These are phyloP conservation scores for Alternaria arborescens DNA, from an alignment of 2,329 filamentous ascomycete species.

Conservation along the genomic window DNA sequence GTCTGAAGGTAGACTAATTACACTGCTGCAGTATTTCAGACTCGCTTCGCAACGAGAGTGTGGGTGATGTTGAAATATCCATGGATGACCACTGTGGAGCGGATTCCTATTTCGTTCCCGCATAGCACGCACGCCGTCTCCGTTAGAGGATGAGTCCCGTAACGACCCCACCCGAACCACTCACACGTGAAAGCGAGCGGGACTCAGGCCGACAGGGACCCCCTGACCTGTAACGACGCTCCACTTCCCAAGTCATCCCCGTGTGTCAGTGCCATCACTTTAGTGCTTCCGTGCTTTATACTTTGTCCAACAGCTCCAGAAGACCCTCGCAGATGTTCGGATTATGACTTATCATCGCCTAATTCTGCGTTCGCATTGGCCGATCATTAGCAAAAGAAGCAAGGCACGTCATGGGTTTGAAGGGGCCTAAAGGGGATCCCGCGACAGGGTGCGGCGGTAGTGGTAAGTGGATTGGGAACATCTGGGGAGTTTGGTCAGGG, in stretches of 20 bases:
- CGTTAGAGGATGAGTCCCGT: background rate
- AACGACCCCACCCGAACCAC: background rate
- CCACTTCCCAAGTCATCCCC: conserved; percentile 8
- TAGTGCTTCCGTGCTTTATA: background rate
- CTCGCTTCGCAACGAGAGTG: background rate
- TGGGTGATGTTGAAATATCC: background rate
- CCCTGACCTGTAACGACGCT: conserved; percentile 4
- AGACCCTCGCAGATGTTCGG: background rate
- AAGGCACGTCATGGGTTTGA: conserved; percentile 6
- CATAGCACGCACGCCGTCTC: conserved; percentile 4
- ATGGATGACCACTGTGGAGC: conserved; percentile 8
- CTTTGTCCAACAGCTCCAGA: conserved; percentile 10
- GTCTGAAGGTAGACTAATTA: background rate
- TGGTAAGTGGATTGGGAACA: conserved; percentile 10
- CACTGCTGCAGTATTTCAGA: background rate
- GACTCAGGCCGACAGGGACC: background rate
- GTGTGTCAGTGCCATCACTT: conserved; percentile 6
- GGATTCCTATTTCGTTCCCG: conserved; percentile 8
- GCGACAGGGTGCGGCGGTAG: conserved; percentile 10
- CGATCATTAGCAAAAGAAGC: conserved; percentile 3
- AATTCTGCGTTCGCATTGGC: conserved; percentile 2
- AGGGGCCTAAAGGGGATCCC: conserved; percentile 6
- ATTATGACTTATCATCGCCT: conserved; percentile 3
- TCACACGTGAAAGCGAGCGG: background rate
- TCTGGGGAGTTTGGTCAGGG: conserved; percentile 7